Conservation (phyloP, 1,284 basidiomycete genomes). For the Golubevia pallescens region DNA sequence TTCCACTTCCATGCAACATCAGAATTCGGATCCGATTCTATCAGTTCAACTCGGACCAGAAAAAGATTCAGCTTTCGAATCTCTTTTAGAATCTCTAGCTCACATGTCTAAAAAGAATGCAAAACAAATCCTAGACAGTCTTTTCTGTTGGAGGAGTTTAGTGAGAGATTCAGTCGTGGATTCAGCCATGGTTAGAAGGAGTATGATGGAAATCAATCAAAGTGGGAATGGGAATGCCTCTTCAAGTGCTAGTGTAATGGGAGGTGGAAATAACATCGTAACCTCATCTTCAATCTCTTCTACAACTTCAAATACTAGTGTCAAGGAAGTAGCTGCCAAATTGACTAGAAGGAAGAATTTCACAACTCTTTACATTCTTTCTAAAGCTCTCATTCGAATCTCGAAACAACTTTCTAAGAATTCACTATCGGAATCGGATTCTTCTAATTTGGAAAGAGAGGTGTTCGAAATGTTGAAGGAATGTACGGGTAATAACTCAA, state of each 20-base stretch:
- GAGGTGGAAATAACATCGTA: slow-evolving; percentile 52
- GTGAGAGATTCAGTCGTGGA: slow-evolving; percentile 73
- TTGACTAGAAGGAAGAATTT: slow-evolving; percentile 37
- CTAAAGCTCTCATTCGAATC: slow-evolving; percentile 25
- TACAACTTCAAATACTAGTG: slow-evolving; percentile 3
- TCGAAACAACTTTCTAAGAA: slow-evolving; percentile 21
- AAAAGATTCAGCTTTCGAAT: slow-evolving; percentile 79
- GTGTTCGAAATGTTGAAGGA: slow-evolving; percentile 46
- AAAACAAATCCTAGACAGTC: slow-evolving; percentile 82
- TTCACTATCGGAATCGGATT: slow-evolving; percentile 24
- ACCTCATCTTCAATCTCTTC: slow-evolving; percentile 11
- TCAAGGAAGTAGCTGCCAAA: slow-evolving; percentile 27
- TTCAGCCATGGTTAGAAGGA: slow-evolving; percentile 67
- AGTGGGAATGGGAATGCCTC: too few species aligned
- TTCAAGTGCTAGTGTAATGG: too few species aligned
- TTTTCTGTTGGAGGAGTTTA: slow-evolving; percentile 83
- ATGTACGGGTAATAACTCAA: slow-evolving; percentile 33
- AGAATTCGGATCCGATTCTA: too few species aligned
- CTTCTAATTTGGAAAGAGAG: slow-evolving; percentile 29
- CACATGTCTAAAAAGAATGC: slow-evolving; percentile 84
- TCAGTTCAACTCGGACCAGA: slow-evolving; percentile 78
- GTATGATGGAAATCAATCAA: too few species aligned
- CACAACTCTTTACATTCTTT: slow-evolving; percentile 29
- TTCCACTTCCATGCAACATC: too few species aligned
- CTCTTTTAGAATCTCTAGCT: slow-evolving; percentile 79